phyloP scores from a whole-genome alignment of 768 basidiomycete genomes.

The Myochromella boudieri region DNA sequence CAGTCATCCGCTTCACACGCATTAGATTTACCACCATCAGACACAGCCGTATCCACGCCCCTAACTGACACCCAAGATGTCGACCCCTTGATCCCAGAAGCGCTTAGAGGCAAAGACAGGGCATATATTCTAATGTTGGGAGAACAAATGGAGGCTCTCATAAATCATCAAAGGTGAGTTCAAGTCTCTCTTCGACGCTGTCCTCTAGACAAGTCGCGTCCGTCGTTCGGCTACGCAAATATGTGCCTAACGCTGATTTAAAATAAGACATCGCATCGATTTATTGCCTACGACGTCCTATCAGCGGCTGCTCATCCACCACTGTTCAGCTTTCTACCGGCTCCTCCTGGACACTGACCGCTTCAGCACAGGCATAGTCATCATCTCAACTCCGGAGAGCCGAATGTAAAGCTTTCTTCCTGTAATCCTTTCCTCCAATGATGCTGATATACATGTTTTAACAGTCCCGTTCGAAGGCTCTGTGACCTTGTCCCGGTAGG shows the following conservation, averaged over 20 bases:
- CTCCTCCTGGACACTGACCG: slow-evolving; percentile 71
- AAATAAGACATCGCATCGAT: slow-evolving; percentile 58
- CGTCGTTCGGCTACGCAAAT: too few relatives aligned
- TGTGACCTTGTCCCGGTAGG: slow-evolving; percentile 80
- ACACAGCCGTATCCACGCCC: slow-evolving; percentile 13
- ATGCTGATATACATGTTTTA: slow-evolving; percentile 16
- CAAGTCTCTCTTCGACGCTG: too few relatives aligned
- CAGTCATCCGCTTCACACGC: slow-evolving; percentile 17
- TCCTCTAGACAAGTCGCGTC: too few relatives aligned
- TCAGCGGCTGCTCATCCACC: slow-evolving; percentile 82
- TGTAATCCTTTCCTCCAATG: slow-evolving; percentile 8
- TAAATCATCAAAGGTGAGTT: slow-evolving; percentile 70
- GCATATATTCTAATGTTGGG: slow-evolving; percentile 88
- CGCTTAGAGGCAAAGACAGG: slow-evolving; percentile 84
- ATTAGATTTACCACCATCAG: slow-evolving; percentile 23
- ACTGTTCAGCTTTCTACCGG: slow-evolving; percentile 81
- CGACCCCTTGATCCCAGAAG: slow-evolving; percentile 81
- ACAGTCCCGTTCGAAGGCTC: slow-evolving; percentile 68
- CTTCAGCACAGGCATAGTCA: slow-evolving; percentile 58
- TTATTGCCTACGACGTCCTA: slow-evolving; percentile 73
- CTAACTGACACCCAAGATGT: slow-evolving; percentile 41
- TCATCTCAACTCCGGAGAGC: slow-evolving; percentile 61
- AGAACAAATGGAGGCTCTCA: slow-evolving; percentile 79
- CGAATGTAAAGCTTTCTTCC: slow-evolving; percentile 59
- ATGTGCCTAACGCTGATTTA: slow-evolving; percentile 8